Evolutionary conservation across 345 rosid species (phyloP).

Genomic region (Cardiospermum halicacabum): DNA sequence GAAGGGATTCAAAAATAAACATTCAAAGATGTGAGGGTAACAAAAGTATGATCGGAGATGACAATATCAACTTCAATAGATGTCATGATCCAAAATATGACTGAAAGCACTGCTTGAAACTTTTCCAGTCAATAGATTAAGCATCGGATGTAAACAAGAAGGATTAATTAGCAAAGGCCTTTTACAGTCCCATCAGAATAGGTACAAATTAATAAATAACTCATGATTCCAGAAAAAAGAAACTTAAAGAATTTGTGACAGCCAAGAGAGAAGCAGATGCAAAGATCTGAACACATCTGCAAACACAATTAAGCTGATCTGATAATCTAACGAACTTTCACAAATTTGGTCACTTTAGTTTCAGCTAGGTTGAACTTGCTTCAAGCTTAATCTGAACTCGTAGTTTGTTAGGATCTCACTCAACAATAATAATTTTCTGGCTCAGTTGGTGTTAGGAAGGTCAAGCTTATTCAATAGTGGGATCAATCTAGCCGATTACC

Average conservation of each 20-base stretch:
- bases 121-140: background rate
- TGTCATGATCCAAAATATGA: background rate
- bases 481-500: background rate
- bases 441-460: background rate
- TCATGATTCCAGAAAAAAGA: background rate
- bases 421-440: background rate
- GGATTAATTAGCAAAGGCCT: background rate
- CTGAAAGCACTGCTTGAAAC: too few species aligned
- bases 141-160: background rate
- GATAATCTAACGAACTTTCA: too few species aligned
- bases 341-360: background rate
- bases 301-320: too few species aligned
- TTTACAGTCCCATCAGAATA: background rate
- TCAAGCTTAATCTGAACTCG: background rate
- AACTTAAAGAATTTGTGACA: background rate
- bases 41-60: background rate
- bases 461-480: conserved; percentile 1
- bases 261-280: background rate
- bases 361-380: background rate
- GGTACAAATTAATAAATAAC: background rate
- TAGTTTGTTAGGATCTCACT: background rate
- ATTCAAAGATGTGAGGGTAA: background rate
- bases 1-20: background rate
- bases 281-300: too few species aligned
- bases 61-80: background rate